Conservation (phyloP, 148 eudicot species). For the Amaranthus cruentus region DNA sequence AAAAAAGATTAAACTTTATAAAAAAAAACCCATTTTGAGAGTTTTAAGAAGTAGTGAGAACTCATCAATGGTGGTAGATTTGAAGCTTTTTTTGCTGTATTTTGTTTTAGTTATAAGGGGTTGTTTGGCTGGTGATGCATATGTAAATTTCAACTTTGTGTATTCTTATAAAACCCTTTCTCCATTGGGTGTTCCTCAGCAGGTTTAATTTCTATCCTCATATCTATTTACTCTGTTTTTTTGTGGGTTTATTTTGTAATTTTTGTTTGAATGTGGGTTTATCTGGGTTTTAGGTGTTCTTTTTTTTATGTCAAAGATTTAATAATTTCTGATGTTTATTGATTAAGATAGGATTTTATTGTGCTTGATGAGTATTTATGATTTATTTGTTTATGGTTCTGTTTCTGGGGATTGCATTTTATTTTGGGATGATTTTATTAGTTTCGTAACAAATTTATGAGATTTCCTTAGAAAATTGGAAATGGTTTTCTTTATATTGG, state of each 20-base stretch:
- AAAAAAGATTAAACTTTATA: neutral
- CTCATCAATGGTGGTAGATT: conserved; percentile 10
- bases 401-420: neutral
- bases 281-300: neutral
- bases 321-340: neutral
- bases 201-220: conserved; percentile 18
- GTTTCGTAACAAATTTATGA: too few relatives aligned
- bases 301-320: neutral
- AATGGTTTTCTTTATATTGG: too few relatives aligned
- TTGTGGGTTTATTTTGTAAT: neutral
- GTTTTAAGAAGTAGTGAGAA: neutral
- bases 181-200: conserved; percentile 37
- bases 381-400: neutral
- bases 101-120: conserved; percentile 21
- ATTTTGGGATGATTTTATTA: neutral
- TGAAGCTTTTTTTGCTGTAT: conserved; percentile 1
- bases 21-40: neutral
- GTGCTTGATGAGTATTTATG: neutral
- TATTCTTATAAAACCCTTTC: conserved; percentile 36
- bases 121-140: conserved; percentile 52
- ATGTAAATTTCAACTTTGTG: conserved; percentile 15
- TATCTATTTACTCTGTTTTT: conserved; percentile 5
- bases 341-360: neutral
- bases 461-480: too few relatives aligned
- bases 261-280: neutral